Percentiles rank a stretch among this genome's conserved stretches.
Conservation (phyloP, 306 rosid genomes). For the Cicer yamashitae region DNA sequence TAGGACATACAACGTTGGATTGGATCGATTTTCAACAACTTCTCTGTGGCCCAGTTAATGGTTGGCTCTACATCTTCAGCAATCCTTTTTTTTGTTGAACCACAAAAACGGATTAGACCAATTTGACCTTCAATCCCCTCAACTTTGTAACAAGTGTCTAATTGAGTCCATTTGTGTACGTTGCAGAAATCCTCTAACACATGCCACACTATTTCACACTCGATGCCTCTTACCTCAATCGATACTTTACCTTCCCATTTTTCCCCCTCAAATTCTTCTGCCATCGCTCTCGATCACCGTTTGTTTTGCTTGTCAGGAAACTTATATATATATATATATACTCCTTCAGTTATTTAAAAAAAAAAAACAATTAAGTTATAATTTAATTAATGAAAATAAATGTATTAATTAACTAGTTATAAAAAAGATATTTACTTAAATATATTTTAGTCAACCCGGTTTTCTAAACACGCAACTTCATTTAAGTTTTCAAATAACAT, state of each 20-base stretch:
- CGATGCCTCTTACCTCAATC: conserved; percentile 34
- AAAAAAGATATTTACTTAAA: too few relatives aligned
- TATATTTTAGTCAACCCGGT: too few relatives aligned
- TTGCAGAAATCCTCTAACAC: conserved; percentile 63
- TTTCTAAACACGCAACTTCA: too few relatives aligned
- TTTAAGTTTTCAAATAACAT: too few relatives aligned
- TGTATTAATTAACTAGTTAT: too few relatives aligned
- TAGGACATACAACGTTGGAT: conserved; percentile 54
- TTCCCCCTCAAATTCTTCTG: conserved; percentile 33
- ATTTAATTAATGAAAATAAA: too few relatives aligned
- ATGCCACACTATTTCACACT: conserved; percentile 48
- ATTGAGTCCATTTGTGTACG: conserved; percentile 50
- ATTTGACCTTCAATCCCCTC: conserved; percentile 57
- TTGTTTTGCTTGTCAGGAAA: not conserved
- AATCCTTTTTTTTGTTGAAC: conserved; percentile 11
- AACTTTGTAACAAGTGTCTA: conserved; percentile 53
- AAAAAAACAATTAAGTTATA: too few relatives aligned
- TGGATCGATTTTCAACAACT: conserved; percentile 55
- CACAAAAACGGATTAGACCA: conserved; percentile 61
- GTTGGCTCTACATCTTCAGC: not conserved
- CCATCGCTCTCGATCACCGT: not conserved
- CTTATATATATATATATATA: not conserved
- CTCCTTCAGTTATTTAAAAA: too few relatives aligned
- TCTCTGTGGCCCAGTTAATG: conserved; percentile 61
- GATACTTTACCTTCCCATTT: conserved; percentile 57